Evolutionary conservation across 2,329 filamentous ascomycete species (phyloP).

Genomic region (Microsporum audouinii): DNA sequence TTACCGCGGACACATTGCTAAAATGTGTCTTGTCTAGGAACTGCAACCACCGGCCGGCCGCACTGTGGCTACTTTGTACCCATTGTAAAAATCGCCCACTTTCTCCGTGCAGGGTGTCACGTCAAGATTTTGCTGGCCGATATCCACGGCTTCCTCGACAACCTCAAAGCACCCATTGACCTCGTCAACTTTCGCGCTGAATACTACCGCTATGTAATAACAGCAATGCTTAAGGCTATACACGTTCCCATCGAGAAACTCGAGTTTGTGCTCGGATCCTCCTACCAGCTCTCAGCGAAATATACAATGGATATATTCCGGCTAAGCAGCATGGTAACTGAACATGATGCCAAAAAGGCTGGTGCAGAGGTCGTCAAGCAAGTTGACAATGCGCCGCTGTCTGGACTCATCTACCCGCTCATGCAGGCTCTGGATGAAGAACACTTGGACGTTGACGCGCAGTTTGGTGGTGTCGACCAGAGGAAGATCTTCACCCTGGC

Average conservation of each 20-base stretch:
- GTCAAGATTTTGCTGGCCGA: conserved; percentile 62
- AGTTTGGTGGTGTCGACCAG: conserved; percentile 79
- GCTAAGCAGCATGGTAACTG: conserved; percentile 56
- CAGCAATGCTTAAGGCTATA: conserved; percentile 56
- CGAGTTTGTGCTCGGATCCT: conserved; percentile 64
- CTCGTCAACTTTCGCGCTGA: conserved; percentile 63
- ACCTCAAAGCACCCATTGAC: conserved; percentile 67
- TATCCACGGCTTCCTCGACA: conserved; percentile 43
- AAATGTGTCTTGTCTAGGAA: conserved; percentile 39
- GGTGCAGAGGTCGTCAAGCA: conserved; percentile 95
- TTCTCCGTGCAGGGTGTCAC: conserved; percentile 68
- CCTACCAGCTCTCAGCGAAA: conserved; percentile 53
- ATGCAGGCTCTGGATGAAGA: conserved; percentile 88
- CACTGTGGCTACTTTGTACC: conserved; percentile 82
- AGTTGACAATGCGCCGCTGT: conserved; percentile 60
- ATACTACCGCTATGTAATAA: conserved; percentile 67
- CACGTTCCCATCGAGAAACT: conserved; percentile 63
- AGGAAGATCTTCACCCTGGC: conserved; percentile 81
- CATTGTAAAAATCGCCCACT: conserved; percentile 72
- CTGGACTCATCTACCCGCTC: conserved; percentile 68
- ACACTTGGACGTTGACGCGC: conserved; percentile 74
- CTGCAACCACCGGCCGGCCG: conserved; percentile 68
- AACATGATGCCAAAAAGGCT: conserved; percentile 78
- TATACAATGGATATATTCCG: conserved; percentile 88
- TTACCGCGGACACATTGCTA: neutral